Evolutionary conservation across 2,329 filamentous ascomycete species (phyloP).

Genomic region (Penicillium sclerotigenum): DNA sequence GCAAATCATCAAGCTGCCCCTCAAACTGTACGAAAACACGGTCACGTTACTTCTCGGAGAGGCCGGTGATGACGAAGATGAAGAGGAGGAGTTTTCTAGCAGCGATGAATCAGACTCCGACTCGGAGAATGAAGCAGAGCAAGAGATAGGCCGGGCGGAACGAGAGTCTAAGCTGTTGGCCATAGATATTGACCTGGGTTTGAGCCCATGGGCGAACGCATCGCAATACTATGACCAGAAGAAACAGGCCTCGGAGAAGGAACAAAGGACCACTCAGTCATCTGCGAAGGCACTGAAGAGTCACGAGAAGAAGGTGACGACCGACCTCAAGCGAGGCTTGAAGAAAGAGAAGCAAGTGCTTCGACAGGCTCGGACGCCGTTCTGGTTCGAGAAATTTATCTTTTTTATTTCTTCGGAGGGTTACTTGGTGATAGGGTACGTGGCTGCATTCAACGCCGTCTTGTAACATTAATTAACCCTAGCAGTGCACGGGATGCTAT

Average conservation of each 20-base stretch:
- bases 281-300: slow-evolving; percentile 81
- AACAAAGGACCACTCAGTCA: slow-evolving; percentile 79
- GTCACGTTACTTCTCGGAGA: slow-evolving; percentile 78
- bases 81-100: slow-evolving; percentile 63
- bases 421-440: slow-evolving; percentile 75
- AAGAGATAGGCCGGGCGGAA: slow-evolving; percentile 23
- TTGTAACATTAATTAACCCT: slow-evolving; percentile 12
- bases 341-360: slow-evolving; percentile 90
- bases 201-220: slow-evolving; percentile 86
- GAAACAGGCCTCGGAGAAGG: slow-evolving; percentile 77
- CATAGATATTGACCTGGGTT: slow-evolving; percentile 78
- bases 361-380: slow-evolving; percentile 73
- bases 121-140: slow-evolving; percentile 32
- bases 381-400: slow-evolving; percentile 97
- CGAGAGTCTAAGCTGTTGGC: slow-evolving; percentile 51
- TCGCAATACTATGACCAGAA: slow-evolving; percentile 89
- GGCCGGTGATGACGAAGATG: slow-evolving; percentile 61
- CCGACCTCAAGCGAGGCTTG: slow-evolving; percentile 79
- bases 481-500: slow-evolving; percentile 71
- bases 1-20: slow-evolving; percentile 75
- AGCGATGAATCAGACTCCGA: slow-evolving; percentile 58
- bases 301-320: slow-evolving; percentile 80
- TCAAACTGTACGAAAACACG: slow-evolving; percentile 86
- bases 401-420: slow-evolving; percentile 97
- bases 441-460: neutral